Percentiles rank a stretch among this genome's conserved stretches.
phyloP scores from a whole-genome alignment of 2,329 filamentous ascomycete genomes.

The Samsoniella hepiali region DNA sequence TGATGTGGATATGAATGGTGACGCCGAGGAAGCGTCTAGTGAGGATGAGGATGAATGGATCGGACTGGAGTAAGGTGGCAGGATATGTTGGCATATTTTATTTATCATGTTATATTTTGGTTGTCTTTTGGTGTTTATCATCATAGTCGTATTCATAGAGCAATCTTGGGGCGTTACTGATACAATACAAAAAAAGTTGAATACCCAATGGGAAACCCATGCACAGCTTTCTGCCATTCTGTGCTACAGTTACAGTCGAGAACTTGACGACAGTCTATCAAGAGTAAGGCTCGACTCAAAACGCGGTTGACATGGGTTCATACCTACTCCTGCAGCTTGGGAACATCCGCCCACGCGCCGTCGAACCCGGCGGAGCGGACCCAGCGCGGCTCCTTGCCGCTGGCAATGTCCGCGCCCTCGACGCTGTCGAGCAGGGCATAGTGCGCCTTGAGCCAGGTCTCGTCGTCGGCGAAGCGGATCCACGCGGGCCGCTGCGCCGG shows the following conservation, averaged over 20 bases:
- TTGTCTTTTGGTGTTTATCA: background rate
- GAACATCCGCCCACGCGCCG: constrained; percentile 58
- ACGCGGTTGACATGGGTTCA: background rate
- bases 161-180: constrained; percentile 19
- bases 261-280: background rate
- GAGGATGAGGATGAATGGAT: constrained; percentile 46
- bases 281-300: background rate
- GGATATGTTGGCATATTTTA: background rate
- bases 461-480: constrained; percentile 51
- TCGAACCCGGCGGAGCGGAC: constrained; percentile 61
- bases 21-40: constrained; percentile 34
- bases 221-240: background rate
- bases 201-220: constrained; percentile 16
- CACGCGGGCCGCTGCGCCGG: constrained; percentile 37
- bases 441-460: constrained; percentile 58
- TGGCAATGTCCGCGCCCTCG: constrained; percentile 37
- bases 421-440: constrained; percentile 62
- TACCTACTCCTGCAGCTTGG: constrained; percentile 19
- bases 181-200: constrained; percentile 20
- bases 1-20: constrained; percentile 29
- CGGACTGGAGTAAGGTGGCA: constrained; percentile 42
- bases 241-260: background rate
- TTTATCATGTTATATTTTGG: constrained; percentile 13
- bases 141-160: constrained; percentile 18
- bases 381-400: constrained; percentile 48